phyloP scores from a whole-genome alignment of 2,329 filamentous ascomycete species.

The Pseudogymnoascus sp. region DNA sequence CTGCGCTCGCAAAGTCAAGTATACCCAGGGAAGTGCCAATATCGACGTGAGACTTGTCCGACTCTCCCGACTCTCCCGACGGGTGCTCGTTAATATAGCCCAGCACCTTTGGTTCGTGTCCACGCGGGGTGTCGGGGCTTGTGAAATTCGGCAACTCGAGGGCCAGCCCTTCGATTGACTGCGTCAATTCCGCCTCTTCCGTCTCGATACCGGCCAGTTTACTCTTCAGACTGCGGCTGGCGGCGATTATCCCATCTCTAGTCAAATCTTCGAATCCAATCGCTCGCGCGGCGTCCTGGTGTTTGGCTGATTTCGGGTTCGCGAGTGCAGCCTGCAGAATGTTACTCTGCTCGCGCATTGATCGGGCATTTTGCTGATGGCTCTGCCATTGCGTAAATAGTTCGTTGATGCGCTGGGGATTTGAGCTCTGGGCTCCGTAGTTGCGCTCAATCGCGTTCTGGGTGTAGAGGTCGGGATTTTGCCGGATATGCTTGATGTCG shows the following conservation, averaged over 20 bases:
- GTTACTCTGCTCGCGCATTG: constrained; percentile 61
- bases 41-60: constrained; percentile 61
- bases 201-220: constrained; percentile 53
- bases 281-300: constrained; percentile 26
- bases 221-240: constrained; percentile 59
- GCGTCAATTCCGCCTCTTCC: constrained; percentile 50
- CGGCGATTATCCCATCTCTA: constrained; percentile 49
- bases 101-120: constrained; percentile 56
- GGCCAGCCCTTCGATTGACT: constrained; percentile 68
- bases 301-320: constrained; percentile 41
- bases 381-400: constrained; percentile 52
- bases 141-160: constrained; percentile 82
- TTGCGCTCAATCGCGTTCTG: constrained; percentile 81
- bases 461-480: constrained; percentile 72
- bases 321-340: constrained; percentile 51
- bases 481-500: constrained; percentile 84
- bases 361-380: constrained; percentile 53
- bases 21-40: constrained; percentile 81
- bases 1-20: constrained; percentile 80
- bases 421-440: constrained; percentile 52
- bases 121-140: constrained; percentile 65
- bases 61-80: constrained; percentile 46
- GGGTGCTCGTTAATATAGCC: constrained; percentile 73
- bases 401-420: constrained; percentile 49
- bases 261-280: constrained; percentile 31